Evolutionary conservation across 2,329 filamentous ascomycete genomes (phyloP).

Genomic region (Aspergillaceae sp.): DNA sequence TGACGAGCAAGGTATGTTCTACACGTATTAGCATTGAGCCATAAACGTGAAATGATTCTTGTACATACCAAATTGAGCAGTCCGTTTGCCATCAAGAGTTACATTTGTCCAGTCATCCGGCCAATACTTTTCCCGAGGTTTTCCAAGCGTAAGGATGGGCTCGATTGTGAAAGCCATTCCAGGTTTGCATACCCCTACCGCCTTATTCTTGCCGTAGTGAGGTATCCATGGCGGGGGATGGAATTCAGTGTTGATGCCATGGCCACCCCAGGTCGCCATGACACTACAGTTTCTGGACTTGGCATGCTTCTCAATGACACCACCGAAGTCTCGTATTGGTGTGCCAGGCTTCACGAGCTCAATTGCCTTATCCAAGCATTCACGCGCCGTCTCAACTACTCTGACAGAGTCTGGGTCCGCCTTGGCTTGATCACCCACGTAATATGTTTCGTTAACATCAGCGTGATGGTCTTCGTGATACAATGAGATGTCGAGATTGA

Average conservation of each 20-base stretch:
- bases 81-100: slow-evolving; percentile 74
- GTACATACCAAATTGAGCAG: slow-evolving; percentile 65
- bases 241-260: slow-evolving; percentile 83
- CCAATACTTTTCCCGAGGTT: slow-evolving; percentile 81
- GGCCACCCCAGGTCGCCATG: slow-evolving; percentile 83
- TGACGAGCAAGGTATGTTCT: slow-evolving; percentile 73
- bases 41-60: neutral
- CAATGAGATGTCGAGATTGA: slow-evolving; percentile 86
- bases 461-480: slow-evolving; percentile 88
- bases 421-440: slow-evolving; percentile 73
- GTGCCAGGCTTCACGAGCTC: slow-evolving; percentile 80
- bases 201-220: slow-evolving; percentile 94
- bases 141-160: slow-evolving; percentile 84
- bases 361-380: slow-evolving; percentile 76
- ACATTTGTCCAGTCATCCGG: slow-evolving; percentile 94
- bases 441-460: slow-evolving; percentile 93
- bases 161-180: slow-evolving; percentile 97
- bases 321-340: slow-evolving; percentile 78
- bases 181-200: slow-evolving; percentile 76
- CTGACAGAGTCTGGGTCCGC: slow-evolving; percentile 72
- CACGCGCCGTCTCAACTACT: slow-evolving; percentile 74
- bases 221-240: slow-evolving; percentile 85
- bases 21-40: slow-evolving; percentile 6
- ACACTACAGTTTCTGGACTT: slow-evolving; percentile 71
- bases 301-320: slow-evolving; percentile 82